These are phyloP conservation scores for Ensete glaucum DNA, from an alignment of 176 grass and related monocot species.

Conservation along the genomic window DNA sequence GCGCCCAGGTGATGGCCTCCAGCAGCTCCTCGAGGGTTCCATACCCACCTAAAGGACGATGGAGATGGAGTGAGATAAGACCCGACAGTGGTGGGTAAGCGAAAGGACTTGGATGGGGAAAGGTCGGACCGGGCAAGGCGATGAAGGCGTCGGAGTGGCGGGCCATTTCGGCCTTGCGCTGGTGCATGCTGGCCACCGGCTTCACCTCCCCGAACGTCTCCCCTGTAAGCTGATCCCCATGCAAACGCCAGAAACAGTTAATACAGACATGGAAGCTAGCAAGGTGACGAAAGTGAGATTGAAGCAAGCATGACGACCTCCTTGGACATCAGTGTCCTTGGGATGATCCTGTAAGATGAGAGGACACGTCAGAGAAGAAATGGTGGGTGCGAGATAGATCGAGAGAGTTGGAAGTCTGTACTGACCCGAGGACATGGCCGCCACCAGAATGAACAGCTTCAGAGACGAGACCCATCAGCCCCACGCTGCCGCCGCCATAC, in stretches of 20 bases:
- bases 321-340: slow-evolving; percentile 70
- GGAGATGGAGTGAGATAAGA: not conserved
- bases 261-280: not conserved
- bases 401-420: not conserved
- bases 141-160: slow-evolving; percentile 88
- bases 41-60: slow-evolving; percentile 47
- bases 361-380: not conserved
- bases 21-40: slow-evolving; percentile 91
- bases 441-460: slow-evolving; percentile 83
- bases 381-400: not conserved
- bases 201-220: slow-evolving; percentile 82
- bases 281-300: too few species aligned
- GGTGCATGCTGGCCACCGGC: slow-evolving; percentile 74
- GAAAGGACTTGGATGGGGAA: too few species aligned
- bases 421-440: slow-evolving; percentile 80
- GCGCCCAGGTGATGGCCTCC: slow-evolving; percentile 90
- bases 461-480: slow-evolving; percentile 88
- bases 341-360: slow-evolving; percentile 45
- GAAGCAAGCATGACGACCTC: slow-evolving; percentile 34
- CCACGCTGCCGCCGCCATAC: slow-evolving; percentile 81
- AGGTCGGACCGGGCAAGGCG: slow-evolving; percentile 49
- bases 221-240: slow-evolving; percentile 45
- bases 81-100: not conserved
- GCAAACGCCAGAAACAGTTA: not conserved
- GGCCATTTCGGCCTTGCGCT: slow-evolving; percentile 97